These are phyloP conservation scores for Tillandsia fasciculata DNA, from an alignment of 176 grass and related monocot species.

Conservation along the genomic window DNA sequence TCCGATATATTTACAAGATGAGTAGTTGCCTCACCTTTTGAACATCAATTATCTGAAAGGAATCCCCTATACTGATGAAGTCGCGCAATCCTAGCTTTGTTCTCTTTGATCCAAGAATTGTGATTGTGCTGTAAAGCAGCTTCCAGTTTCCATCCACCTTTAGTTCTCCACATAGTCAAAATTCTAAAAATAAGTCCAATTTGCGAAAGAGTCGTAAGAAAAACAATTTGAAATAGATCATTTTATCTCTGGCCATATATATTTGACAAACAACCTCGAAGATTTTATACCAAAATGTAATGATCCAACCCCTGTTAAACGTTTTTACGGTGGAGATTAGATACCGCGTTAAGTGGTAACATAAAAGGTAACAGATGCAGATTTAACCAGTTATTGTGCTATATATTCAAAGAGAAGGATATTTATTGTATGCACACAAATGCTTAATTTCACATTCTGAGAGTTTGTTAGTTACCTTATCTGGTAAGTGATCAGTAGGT, in stretches of 20 bases:
- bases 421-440: too few relatives aligned
- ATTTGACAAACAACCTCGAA: too few relatives aligned
- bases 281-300: too few relatives aligned
- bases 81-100: slow-evolving; percentile 62
- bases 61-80: slow-evolving; percentile 76
- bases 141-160: slow-evolving; percentile 87
- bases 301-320: too few relatives aligned
- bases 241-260: too few relatives aligned
- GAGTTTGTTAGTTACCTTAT: slow-evolving; percentile 42
- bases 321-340: too few relatives aligned
- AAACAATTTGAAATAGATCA: not conserved
- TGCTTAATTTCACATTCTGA: not conserved
- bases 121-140: slow-evolving; percentile 85
- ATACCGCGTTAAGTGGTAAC: too few relatives aligned
- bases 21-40: slow-evolving; percentile 42
- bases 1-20: not conserved
- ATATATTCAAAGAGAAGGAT: too few relatives aligned
- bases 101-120: slow-evolving; percentile 65
- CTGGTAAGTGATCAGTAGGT: slow-evolving; percentile 43
- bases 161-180: slow-evolving; percentile 8
- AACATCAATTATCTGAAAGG: slow-evolving; percentile 76
- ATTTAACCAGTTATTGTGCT: too few relatives aligned
- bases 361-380: too few relatives aligned
- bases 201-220: not conserved
- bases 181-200: slow-evolving; percentile 1